These are phyloP conservation scores for Dendrothele bispora DNA, from an alignment of 768 basidiomycete species.

Conservation along the genomic window DNA sequence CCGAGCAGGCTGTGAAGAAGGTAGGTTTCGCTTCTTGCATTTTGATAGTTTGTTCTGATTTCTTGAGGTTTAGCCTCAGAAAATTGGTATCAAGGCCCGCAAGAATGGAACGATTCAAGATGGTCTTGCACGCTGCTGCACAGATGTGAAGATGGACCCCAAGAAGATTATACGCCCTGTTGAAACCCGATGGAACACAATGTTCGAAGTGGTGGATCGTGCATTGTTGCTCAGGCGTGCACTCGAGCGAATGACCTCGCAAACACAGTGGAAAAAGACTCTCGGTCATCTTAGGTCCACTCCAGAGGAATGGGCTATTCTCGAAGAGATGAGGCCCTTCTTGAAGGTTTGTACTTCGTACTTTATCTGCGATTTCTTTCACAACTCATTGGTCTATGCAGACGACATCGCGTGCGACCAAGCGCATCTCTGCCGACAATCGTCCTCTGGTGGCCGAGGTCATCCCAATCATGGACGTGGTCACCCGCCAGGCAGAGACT, in stretches of 20 bases:
- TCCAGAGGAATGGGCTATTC: slow-evolving; percentile 15
- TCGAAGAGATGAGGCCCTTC: slow-evolving; percentile 9
- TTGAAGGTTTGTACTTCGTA: slow-evolving; percentile 1
- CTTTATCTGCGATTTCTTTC: not conserved
- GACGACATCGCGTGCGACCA: slow-evolving; percentile 8
- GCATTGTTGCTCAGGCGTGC: slow-evolving; percentile 9
- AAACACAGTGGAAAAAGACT: not conserved
- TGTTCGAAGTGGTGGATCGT: slow-evolving; percentile 14
- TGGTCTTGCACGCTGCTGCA: not conserved
- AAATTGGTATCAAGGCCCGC: not conserved
- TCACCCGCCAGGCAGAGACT: slow-evolving; percentile 5
- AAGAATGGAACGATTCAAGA: not conserved
- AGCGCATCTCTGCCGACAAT: slow-evolving; percentile 6
- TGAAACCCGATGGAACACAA: slow-evolving; percentile 25
- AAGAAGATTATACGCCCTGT: slow-evolving; percentile 19
- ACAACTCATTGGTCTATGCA: not conserved
- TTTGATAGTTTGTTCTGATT: too few species aligned
- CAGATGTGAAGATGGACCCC: not conserved
- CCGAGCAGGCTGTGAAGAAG: too few species aligned
- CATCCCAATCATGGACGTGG: slow-evolving; percentile 17
- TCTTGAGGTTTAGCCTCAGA: not conserved
- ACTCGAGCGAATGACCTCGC: slow-evolving; percentile 1
- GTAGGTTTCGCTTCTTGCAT: too few species aligned
- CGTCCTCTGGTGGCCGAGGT: slow-evolving; percentile 10
- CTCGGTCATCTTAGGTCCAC: slow-evolving; percentile 1